Conservation (phyloP, 116 monocot genomes). For the Papilionanthe hybrid region DNA sequence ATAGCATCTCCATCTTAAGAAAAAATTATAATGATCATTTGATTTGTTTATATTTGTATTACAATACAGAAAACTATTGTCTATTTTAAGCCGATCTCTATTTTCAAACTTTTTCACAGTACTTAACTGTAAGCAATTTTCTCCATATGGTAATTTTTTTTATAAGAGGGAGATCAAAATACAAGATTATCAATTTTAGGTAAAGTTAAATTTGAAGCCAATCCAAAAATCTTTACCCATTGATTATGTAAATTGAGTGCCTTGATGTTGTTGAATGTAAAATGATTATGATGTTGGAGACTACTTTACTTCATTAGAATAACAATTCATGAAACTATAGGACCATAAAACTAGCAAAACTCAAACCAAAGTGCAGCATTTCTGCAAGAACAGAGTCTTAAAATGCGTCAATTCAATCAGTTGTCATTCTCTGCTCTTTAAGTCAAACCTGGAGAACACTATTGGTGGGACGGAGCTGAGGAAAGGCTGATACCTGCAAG, state of each 20-base stretch:
- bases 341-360: neutral
- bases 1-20: neutral
- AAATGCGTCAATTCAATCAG: neutral
- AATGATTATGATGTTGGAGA: too few species aligned
- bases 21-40: conserved; percentile 21
- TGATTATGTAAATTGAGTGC: too few species aligned
- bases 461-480: neutral
- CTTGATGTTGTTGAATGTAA: too few species aligned
- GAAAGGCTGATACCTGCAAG: conserved; percentile 36
- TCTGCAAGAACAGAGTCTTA: neutral
- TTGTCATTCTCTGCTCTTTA: neutral
- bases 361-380: neutral
- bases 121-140: neutral
- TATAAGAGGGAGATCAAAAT: too few species aligned
- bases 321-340: neutral
- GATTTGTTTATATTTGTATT: too few species aligned
- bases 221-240: too few species aligned
- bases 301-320: neutral
- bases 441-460: neutral
- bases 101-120: too few species aligned
- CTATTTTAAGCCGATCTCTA: too few species aligned
- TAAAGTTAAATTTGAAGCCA: too few species aligned
- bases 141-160: neutral
- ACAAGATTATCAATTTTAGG: too few species aligned
- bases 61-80: too few species aligned